Conservation (phyloP, 2,329 filamentous ascomycete species). For the Cladosporium sp. region DNA sequence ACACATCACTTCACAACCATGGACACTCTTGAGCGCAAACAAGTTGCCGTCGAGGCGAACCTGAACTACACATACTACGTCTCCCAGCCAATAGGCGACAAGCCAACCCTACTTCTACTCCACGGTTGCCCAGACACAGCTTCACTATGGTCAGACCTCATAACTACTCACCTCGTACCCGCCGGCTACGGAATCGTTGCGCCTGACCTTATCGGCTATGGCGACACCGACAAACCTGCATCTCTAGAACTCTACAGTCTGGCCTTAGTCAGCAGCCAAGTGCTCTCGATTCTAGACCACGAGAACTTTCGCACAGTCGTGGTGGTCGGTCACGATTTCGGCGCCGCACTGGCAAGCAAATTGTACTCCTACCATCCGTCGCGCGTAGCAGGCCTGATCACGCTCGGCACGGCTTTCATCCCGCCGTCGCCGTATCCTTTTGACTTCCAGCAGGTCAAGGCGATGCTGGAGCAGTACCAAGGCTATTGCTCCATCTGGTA, state of each 20-base stretch:
- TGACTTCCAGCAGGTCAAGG: constrained; percentile 40
- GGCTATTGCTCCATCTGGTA: constrained; percentile 44
- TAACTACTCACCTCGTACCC: constrained; percentile 41
- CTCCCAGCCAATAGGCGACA: constrained; percentile 23
- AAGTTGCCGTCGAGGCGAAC: not conserved
- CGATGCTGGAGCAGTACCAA: constrained; percentile 33
- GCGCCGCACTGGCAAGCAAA: constrained; percentile 43
- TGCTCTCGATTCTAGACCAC: constrained; percentile 41
- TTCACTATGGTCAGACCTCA: constrained; percentile 42
- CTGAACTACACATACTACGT: constrained; percentile 45
- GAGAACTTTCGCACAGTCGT: constrained; percentile 40
- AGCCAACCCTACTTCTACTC: constrained; percentile 41
- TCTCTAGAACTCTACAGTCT: constrained; percentile 38
- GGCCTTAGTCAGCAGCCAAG: constrained; percentile 37
- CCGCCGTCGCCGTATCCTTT: constrained; percentile 38
- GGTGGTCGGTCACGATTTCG: constrained; percentile 54
- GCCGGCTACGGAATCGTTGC: constrained; percentile 42
- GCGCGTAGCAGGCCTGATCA: constrained; percentile 42
- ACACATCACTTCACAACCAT: not conserved
- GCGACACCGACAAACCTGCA: constrained; percentile 40
- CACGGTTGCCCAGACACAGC: constrained; percentile 54
- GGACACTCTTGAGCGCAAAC: not conserved
- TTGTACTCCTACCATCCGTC: constrained; percentile 44
- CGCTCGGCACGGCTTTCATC: constrained; percentile 46
- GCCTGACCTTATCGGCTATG: constrained; percentile 41